Conservation (phyloP, 495 filamentous ascomycete genomes). For the Penicillium longicatenatum region DNA sequence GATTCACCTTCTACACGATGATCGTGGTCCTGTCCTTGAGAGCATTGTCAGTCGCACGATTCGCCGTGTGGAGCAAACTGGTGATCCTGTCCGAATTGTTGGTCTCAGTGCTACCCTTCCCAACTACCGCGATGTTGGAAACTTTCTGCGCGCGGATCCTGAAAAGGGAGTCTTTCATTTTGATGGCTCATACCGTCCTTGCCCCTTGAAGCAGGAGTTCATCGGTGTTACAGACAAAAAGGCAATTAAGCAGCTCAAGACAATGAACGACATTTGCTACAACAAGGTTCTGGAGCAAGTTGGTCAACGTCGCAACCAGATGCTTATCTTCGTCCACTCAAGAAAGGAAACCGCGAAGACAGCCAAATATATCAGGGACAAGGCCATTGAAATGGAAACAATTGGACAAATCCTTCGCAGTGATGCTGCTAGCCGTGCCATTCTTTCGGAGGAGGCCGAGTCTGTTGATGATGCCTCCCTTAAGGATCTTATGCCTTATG, state of each 20-base stretch:
- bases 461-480: slow-evolving; percentile 82
- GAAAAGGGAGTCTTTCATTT: slow-evolving; percentile 91
- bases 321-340: slow-evolving; percentile 98
- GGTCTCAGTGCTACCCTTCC: slow-evolving; percentile 94
- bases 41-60: slow-evolving; percentile 96
- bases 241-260: slow-evolving; percentile 97
- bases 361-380: slow-evolving; percentile 92
- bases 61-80: slow-evolving; percentile 87
- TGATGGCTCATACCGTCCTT: slow-evolving; percentile 90
- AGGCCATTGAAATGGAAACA: slow-evolving; percentile 91
- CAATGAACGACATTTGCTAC: slow-evolving; percentile 99
- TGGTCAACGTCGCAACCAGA: slow-evolving; percentile 85
- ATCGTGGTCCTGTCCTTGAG: slow-evolving; percentile 94
- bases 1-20: slow-evolving; percentile 96
- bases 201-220: slow-evolving; percentile 93
- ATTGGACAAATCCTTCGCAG: slow-evolving; percentile 94
- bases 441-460: slow-evolving; percentile 81
- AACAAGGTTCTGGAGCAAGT: slow-evolving; percentile 98
- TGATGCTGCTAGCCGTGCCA: slow-evolving; percentile 89
- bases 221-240: slow-evolving; percentile 98
- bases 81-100: slow-evolving; percentile 85
- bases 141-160: slow-evolving; percentile 89
- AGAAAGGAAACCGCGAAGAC: slow-evolving; percentile 98
- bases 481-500: slow-evolving; percentile 94
- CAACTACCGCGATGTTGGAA: slow-evolving; percentile 96